Conservation (phyloP, 495 filamentous ascomycete species). For the Lindgomyces ingoldianus region DNA sequence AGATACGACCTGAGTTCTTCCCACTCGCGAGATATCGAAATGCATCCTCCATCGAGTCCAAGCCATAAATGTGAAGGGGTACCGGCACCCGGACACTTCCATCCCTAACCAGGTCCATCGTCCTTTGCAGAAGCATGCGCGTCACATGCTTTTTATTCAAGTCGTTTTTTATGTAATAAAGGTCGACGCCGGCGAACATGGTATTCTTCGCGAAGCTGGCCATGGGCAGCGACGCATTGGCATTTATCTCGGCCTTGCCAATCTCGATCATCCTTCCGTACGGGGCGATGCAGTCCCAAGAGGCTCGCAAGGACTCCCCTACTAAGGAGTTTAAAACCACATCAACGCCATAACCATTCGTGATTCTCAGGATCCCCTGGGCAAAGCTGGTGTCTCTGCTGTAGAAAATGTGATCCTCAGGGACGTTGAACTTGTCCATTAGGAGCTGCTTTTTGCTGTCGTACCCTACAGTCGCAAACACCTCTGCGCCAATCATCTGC, state of each 20-base stretch:
- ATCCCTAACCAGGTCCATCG: neutral
- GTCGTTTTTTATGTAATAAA: neutral
- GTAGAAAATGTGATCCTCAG: conserved; percentile 28
- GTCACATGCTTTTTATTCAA: neutral
- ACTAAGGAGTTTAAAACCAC: conserved; percentile 62
- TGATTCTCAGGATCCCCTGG: conserved; percentile 51
- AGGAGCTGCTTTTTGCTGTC: conserved; percentile 25
- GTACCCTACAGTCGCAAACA: conserved; percentile 40
- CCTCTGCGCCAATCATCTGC: conserved; percentile 41
- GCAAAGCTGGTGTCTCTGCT: conserved; percentile 43
- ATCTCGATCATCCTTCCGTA: conserved; percentile 63
- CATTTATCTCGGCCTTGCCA: conserved; percentile 55
- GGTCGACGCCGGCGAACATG: conserved; percentile 5
- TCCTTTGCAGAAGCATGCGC: neutral
- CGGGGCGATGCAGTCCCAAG: conserved; percentile 55
- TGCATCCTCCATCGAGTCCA: neutral
- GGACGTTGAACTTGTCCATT: conserved; percentile 14
- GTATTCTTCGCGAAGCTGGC: conserved; percentile 22
- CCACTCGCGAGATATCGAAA: neutral
- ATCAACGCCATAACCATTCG: conserved; percentile 60
- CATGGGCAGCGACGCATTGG: conserved; percentile 40
- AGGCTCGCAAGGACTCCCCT: conserved; percentile 46
- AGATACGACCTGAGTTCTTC: neutral
- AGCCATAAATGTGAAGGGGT: neutral
- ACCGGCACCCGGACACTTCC: neutral